These are phyloP conservation scores for Aspergillus thermomutatus DNA, from an alignment of 2,329 filamentous ascomycete species.

Conservation along the genomic window DNA sequence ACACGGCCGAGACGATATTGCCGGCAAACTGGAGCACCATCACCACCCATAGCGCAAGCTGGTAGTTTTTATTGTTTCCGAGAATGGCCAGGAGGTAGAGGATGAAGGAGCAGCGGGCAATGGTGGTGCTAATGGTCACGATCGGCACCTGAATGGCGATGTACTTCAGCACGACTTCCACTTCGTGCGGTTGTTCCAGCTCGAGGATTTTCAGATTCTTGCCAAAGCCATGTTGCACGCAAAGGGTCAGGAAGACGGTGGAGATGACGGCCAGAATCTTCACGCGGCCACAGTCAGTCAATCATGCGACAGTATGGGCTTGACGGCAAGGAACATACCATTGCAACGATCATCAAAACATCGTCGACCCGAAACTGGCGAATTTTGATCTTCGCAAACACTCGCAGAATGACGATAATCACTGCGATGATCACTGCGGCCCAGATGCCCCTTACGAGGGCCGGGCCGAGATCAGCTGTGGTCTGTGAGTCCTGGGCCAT, in stretches of 20 bases:
- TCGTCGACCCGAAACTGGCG: conserved; percentile 26
- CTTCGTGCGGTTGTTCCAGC: conserved; percentile 1
- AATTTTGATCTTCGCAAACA: conserved; percentile 30
- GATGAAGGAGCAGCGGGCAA: conserved; percentile 27
- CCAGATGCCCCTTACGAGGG: conserved; percentile 26
- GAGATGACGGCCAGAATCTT: conserved; percentile 25
- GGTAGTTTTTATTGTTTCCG: conserved; percentile 21
- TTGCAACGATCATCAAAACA: conserved; percentile 27
- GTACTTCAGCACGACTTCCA: conserved; percentile 21
- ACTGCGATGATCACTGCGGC: conserved; percentile 23
- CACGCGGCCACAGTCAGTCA: background rate
- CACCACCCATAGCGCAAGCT: conserved; percentile 20
- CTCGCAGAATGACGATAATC: conserved; percentile 23
- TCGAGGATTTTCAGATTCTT: conserved; percentile 13
- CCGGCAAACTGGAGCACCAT: conserved; percentile 22
- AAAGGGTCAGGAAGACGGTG: conserved; percentile 22
- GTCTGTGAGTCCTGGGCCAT: conserved; percentile 3
- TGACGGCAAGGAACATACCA: conserved; percentile 13
- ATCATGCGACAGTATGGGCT: background rate
- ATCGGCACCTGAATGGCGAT: conserved; percentile 26
- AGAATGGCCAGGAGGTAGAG: conserved; percentile 27
- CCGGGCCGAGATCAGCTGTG: conserved; percentile 15
- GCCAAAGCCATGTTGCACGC: conserved; percentile 27
- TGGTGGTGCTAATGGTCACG: conserved; percentile 28
- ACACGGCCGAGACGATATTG: conserved; percentile 24